Base-by-base conservation (phyloP, 495 filamentous ascomycete species). In the Trichoderma gamsii region DNA sequence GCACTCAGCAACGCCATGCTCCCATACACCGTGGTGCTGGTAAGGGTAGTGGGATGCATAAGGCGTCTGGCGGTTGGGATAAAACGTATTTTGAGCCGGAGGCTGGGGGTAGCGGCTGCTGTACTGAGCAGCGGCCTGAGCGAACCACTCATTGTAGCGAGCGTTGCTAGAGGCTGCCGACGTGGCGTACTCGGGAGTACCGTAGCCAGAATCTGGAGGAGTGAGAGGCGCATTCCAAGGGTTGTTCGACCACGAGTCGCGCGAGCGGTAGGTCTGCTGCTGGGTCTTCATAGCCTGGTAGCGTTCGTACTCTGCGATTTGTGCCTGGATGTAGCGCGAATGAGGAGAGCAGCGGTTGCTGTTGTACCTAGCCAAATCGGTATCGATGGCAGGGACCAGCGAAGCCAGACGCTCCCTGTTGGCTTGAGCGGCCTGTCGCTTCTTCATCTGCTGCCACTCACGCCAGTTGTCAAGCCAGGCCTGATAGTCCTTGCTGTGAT, bases 381-480 rank as follows among this genome's bases (percentile, higher is more conserved):
- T 87, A 73, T 93, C 88, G 70, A 94, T 83, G 23, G 90, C 87
- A 21, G 88, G 75, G 18, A 78, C 83, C 69, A 93, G 81, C 43
- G 86, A 80, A 51, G 87, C 84, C 70, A 86, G 64, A 65, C 78
- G 79, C 51, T 82, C 80, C 70, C 79, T 78, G 72, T 70, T 78
- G 29, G 79, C 73, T 65, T 85, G 78, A 38, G 80, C 73, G 69
- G 84, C 81, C 69, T 84, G 79, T 67, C 82, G 77, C 66, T 83
- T 82, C 72, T 88, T 86, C 77, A 86, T 85, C 69, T 82, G 80
- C 68, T 88, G 81, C 87, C 90, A 97, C 43, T 85, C 87, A 51
- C 90, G 81, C 96, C 96, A 99, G 79, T 88, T 92, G 65, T 84
- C 81, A 66, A 88, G 82, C 92, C 94, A 97, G 16, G 89, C 86